Conservation (phyloP, 1,284 basidiomycete genomes). For the Moesziomyces sp. region DNA sequence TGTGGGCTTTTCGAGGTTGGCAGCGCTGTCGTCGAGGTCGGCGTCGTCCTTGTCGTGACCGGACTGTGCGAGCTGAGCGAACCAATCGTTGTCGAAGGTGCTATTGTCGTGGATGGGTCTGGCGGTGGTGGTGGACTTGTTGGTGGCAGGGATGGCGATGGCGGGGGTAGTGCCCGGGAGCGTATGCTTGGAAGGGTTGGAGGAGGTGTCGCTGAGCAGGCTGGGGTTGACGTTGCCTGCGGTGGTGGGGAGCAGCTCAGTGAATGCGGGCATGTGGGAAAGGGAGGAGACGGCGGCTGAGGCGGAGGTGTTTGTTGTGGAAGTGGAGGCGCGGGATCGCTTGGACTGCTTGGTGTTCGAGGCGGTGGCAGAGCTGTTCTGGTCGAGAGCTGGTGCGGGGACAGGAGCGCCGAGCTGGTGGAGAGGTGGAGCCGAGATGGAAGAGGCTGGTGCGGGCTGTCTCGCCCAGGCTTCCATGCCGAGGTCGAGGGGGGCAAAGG, state of each 20-base stretch:
- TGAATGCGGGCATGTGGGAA: constrained; percentile 18
- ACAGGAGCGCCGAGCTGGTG: constrained; percentile 7
- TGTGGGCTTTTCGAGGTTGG: no score
- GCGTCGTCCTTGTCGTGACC: constrained; percentile 45
- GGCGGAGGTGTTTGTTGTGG: background rate
- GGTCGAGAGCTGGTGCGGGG: background rate
- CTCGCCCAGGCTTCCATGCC: constrained; percentile 45
- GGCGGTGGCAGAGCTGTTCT: constrained; percentile 1
- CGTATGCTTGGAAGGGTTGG: constrained; percentile 8
- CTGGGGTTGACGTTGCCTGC: constrained; percentile 39
- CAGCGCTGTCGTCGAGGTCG: constrained; percentile 9
- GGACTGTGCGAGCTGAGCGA: constrained; percentile 49
- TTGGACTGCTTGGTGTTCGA: constrained; percentile 18
- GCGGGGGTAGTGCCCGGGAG: constrained; percentile 12
- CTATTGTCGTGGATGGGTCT: constrained; percentile 32
- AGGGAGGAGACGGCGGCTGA: constrained; percentile 28
- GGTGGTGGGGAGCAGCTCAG: constrained; percentile 28
- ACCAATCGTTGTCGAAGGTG: constrained; percentile 50
- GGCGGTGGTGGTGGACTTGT: constrained; percentile 34
- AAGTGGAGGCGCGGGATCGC: background rate
- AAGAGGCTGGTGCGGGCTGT: constrained; percentile 7
- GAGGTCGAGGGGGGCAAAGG: constrained; percentile 33
- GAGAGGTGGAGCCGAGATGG: constrained; percentile 15
- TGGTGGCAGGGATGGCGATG: constrained; percentile 16
- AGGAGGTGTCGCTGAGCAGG: constrained; percentile 25